Base-by-base conservation (phyloP, 352 stramenopile species). In the Globisporangium acanthophoron region DNA sequence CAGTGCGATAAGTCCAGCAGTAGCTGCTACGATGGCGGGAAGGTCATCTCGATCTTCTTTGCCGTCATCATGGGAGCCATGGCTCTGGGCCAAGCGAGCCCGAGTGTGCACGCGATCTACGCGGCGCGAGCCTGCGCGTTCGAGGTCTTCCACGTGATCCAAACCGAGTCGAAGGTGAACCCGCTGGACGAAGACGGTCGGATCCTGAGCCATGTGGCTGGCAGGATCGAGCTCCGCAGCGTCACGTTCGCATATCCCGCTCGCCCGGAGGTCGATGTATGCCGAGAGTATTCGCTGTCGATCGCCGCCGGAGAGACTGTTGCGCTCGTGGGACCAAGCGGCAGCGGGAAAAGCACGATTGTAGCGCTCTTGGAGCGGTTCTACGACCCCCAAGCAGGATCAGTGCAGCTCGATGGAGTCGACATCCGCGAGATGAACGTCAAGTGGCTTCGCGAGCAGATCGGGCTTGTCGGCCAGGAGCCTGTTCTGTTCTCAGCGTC, bases 381-480 rank as follows among this genome's bases (percentile, higher is more conserved):
- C 44, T 46, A 53, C 15, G 54, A 37, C 62, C 78, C 96, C 5
- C 56, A 76, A 1, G 59, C 53, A 12, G 76, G 70, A 1, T 54
- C 52, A 2, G 74, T 87, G 11, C 27, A 80, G 21, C 61, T 82
- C 24, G 73, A 86, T 39, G 71, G 74, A 2, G 44, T 61, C 43
- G 59, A 85, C 64, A 73, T 94, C 27, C 63, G 76, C 13, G 62
- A 59, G 20, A 61, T 96, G 9, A 94, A 92, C 54, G 85, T 97
- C 29, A 80, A 84, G 55, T 90, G 69, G 61, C 74, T 98, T 11
- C 74, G 92, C 21, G 58, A 64, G 15, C 54, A 73, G 20, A 86
- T 98, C 48, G 93, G 91, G 9, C 81, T 98, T 15, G 92, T 98
- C 0, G 87, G 92, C 0, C 96, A 99, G 56, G 69, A 83, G 67